Base-by-base conservation (phyloP, 192 early-diverging fungal species). In the Coemansia sp. region DNA sequence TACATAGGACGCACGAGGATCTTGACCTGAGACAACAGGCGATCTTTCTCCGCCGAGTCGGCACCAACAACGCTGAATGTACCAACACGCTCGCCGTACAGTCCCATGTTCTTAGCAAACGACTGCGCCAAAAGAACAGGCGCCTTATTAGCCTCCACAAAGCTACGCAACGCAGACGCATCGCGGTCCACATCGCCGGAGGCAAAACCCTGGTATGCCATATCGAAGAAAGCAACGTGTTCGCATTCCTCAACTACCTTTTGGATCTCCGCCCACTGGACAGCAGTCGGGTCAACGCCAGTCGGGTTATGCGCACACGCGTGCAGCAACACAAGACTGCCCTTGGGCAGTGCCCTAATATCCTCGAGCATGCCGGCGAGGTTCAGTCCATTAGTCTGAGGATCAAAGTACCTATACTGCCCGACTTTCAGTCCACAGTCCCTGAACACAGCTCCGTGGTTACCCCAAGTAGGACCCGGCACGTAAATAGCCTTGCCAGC, bases 291-390 rank as follows among this genome's bases (percentile, higher is more conserved):
- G 85, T 99, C 98, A 21, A 97, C 97, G 76, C 98, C 98, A 4
- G 98, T 98, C 38, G 98, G 98, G 88, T 99, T 99, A 84, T 99
- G 98, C 6, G 97, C 98, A 72, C 98, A 99, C 44, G 96, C 98
- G 76, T 99, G 98, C 58, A 99, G 85, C 58, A 99, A 87, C 63
- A 98, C 85, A 52, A 97, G 83, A 62, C 95, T 96, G 64, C 90
- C 91, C 75, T 87, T 84, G 37, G 96, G 96, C 59, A 96, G 89
- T 58, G 84, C 90, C 81, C 90, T 86, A 61, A 99, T 77, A 77
- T 98, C 96, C 64, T 92, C 92, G 26, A 95, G 82, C 91, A 99
- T 91, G 46, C 91, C 96, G 19, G 79, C 86, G 64, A 99, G 91
- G 82, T 98, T 94, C 62, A 99, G 88, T 6, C 95, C 96, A 70